Evolutionary conservation across 2,329 filamentous ascomycete species (phyloP), one percentile per base, ranked within the genome.

Genomic region (Furcasterigmium sp.): DNA sequence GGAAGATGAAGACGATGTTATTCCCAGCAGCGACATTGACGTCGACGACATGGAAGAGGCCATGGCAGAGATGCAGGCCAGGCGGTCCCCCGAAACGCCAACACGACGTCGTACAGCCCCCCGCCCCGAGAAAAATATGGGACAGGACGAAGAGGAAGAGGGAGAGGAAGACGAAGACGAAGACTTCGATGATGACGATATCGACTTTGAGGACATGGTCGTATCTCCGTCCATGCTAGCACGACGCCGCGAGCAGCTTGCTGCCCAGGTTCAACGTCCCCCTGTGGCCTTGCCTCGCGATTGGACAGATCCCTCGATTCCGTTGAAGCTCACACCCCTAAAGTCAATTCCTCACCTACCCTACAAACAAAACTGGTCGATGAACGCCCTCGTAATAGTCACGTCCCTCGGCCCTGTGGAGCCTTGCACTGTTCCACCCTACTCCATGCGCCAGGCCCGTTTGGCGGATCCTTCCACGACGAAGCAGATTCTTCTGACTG

Each of bases 341-440:
- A 64, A 64, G 37, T 61, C 68, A 7, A 71, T 80, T 39, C 72
- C 75, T 0, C 61, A 69, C 46, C 65, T 80, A 1, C 75, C 75
- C 2, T 79, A 75, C 57, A 70, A 70, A 42, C 74, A 78, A 46
- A 80, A 80, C 53, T 80, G 75, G 75, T 72, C 70, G 37, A 68
- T 73, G 55, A 79, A 79, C 47, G 61, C 77, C 7, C 67, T 80
- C 4, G 73, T 66, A 43, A 63, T 80, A n/a, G 47, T 79, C 4
- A 58, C 62, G 0, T 66, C 67, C 2, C 57, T 79, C 4, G 73
- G 70, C 0, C 63, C 60, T 1, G 57, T 77, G 14, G 70, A 78
- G 45, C 62, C 74, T 2, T 73, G 70, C 0, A 62, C 68, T 3
- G 59, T 78, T 6, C 70, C 69, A 1, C 75, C 75, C 0, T 67